A percentile compares a stretch with the other conserved stretches of the same genome.
phyloP scores from a whole-genome alignment of 1,284 basidiomycete species.

The Singerocomus inundabilis region DNA sequence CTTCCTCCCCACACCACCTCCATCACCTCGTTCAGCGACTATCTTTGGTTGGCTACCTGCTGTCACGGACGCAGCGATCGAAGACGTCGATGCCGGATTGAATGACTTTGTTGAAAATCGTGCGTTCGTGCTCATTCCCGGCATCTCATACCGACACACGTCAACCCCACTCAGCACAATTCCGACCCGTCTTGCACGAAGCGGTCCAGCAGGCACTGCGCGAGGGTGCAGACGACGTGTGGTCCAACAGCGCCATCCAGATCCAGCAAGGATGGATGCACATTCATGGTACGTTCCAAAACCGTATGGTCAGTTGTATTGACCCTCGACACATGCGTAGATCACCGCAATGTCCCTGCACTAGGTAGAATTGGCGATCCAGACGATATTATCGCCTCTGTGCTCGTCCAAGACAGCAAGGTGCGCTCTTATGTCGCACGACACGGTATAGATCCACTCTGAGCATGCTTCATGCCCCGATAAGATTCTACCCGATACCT shows the following conservation, averaged over 20 bases:
- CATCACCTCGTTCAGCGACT: slow-evolving; percentile 45
- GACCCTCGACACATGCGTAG: slow-evolving; percentile 36
- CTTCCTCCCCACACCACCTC: slow-evolving; percentile 49
- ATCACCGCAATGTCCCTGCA: slow-evolving; percentile 68
- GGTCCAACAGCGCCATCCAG: slow-evolving; percentile 62
- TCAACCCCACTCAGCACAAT: slow-evolving; percentile 44
- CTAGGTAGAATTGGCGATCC: slow-evolving; percentile 72
- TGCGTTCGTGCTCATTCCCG: slow-evolving; percentile 34
- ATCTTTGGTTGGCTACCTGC: slow-evolving; percentile 74
- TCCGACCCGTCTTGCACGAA: slow-evolving; percentile 57
- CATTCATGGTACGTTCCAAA: slow-evolving; percentile 57
- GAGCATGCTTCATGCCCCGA: neutral
- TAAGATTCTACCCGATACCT: slow-evolving; percentile 68
- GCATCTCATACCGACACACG: neutral
- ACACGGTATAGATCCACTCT: neutral
- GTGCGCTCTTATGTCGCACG: slow-evolving; percentile 32
- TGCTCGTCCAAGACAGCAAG: slow-evolving; percentile 67
- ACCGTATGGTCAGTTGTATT: neutral
- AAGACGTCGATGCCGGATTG: slow-evolving; percentile 48
- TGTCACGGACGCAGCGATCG: slow-evolving; percentile 25
- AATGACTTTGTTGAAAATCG: slow-evolving; percentile 70
- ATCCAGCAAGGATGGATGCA: slow-evolving; percentile 79
- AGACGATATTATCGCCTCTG: slow-evolving; percentile 76
- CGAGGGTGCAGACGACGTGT: slow-evolving; percentile 62
- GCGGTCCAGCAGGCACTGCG: slow-evolving; percentile 52